These are phyloP conservation scores for Cercospora berteroae DNA, from an alignment of 2,329 filamentous ascomycete genomes.

Conservation along the genomic window DNA sequence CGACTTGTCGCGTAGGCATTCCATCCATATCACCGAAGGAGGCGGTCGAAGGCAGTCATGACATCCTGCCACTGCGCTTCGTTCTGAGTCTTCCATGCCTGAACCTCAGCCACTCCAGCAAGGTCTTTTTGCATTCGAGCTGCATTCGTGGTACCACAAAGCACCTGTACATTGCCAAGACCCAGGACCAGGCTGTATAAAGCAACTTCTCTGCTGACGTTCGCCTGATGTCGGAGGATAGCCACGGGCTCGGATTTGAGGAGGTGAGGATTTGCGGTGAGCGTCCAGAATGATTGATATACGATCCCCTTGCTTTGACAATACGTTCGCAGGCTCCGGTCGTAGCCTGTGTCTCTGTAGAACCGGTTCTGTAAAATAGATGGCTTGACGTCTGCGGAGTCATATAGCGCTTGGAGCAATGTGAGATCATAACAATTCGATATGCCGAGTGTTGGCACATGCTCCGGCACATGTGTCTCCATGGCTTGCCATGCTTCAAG, in stretches of 20 bases:
- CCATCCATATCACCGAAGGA: slow-evolving; percentile 12
- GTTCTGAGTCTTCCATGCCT: slow-evolving; percentile 15
- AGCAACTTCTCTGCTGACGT: slow-evolving; percentile 49
- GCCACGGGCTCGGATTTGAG: slow-evolving; percentile 50
- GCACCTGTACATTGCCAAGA: slow-evolving; percentile 49
- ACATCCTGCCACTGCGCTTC: slow-evolving; percentile 2
- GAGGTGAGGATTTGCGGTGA: slow-evolving; percentile 58
- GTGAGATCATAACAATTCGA: slow-evolving; percentile 65
- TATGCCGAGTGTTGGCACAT: slow-evolving; percentile 68
- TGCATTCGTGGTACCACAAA: slow-evolving; percentile 58
- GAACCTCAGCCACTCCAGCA: slow-evolving; percentile 39
- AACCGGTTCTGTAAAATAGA: slow-evolving; percentile 76
- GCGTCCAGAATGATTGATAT: slow-evolving; percentile 62
- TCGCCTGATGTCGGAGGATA: slow-evolving; percentile 47
- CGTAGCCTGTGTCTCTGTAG: slow-evolving; percentile 58
- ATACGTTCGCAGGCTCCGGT: slow-evolving; percentile 58
- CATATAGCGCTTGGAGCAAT: slow-evolving; percentile 55
- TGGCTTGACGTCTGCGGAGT: slow-evolving; percentile 51
- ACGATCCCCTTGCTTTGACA: slow-evolving; percentile 53
- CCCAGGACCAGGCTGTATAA: slow-evolving; percentile 58
- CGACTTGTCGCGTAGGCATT: neutral
- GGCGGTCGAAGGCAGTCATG: slow-evolving; percentile 13
- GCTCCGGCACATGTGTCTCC: slow-evolving; percentile 63
- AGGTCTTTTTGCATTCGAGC: slow-evolving; percentile 55
- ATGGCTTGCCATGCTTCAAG: slow-evolving; percentile 65